Percentiles rank a stretch among this genome's conserved stretches.
These are phyloP conservation scores for Mentha longifolia DNA, from an alignment of 257 asterid species.

Conservation along the genomic window DNA sequence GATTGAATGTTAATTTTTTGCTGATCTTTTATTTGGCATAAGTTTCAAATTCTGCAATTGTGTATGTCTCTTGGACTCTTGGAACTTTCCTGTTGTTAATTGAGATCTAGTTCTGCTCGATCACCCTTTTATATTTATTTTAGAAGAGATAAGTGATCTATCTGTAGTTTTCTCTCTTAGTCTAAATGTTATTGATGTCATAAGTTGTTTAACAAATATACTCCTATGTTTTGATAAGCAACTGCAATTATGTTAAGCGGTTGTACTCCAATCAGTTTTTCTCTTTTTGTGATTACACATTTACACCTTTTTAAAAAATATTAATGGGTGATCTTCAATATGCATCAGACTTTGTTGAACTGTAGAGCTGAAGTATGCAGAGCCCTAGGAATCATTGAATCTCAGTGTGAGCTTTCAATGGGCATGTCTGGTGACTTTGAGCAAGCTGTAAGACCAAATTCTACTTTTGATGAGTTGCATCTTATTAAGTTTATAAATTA, in stretches of 20 bases:
- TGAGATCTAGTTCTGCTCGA: not conserved
- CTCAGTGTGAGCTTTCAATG: conserved; percentile 82
- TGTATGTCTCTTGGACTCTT: not conserved
- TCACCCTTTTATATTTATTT: not conserved
- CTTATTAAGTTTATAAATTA: not conserved
- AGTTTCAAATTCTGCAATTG: not conserved
- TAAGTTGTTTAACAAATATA: not conserved
- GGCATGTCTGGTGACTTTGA: conserved; percentile 97
- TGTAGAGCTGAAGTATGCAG: conserved; percentile 82
- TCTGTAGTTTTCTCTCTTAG: conserved; percentile 13
- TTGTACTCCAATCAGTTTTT: not conserved
- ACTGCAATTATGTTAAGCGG: not conserved
- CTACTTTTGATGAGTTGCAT: not conserved
- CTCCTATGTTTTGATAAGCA: not conserved
- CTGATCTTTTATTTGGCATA: conserved; percentile 13
- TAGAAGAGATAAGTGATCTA: not conserved
- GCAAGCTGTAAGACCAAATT: conserved; percentile 61
- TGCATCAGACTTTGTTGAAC: conserved; percentile 55
- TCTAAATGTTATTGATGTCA: not conserved
- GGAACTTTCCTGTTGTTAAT: not conserved
- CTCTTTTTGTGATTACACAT: not conserved
- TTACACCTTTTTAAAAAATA: not conserved
- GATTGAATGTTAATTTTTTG: not conserved
- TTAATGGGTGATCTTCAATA: conserved; percentile 21
- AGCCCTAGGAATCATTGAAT: conserved; percentile 65